Conservation (phyloP, 2,329 filamentous ascomycete species). For the Coniochaeta ligniaria region DNA sequence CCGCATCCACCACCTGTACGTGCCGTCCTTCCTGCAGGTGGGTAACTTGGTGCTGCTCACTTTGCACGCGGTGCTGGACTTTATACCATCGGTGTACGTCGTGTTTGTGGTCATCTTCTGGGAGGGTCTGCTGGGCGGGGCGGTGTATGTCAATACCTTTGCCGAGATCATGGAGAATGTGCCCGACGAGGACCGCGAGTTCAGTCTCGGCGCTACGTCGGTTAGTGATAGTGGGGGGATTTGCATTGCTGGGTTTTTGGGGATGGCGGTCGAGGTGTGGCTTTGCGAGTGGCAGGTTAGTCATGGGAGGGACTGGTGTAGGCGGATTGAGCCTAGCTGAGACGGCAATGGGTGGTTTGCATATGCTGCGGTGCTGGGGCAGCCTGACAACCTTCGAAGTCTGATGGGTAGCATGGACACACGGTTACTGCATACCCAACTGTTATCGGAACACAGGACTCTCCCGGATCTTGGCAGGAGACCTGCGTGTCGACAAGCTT, state of each 20-base stretch:
- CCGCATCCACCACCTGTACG: slow-evolving; percentile 72
- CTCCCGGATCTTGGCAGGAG: too few relatives aligned
- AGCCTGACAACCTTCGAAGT: too few relatives aligned
- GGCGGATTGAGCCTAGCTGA: slow-evolving; percentile 38
- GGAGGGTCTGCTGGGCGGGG: slow-evolving; percentile 85
- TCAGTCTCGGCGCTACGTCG: slow-evolving; percentile 81
- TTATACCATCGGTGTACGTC: slow-evolving; percentile 80
- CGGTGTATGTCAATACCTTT: slow-evolving; percentile 95
- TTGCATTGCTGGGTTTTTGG: slow-evolving; percentile 76
- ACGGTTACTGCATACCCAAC: too few relatives aligned
- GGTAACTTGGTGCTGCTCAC: slow-evolving; percentile 68
- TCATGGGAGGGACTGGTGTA: slow-evolving; percentile 73
- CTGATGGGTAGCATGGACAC: too few relatives aligned
- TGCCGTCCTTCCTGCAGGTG: slow-evolving; percentile 76
- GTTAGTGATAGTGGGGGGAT: slow-evolving; percentile 91
- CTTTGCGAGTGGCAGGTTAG: slow-evolving; percentile 79
- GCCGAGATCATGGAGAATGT: slow-evolving; percentile 87
- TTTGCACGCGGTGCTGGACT: slow-evolving; percentile 69
- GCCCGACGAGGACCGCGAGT: slow-evolving; percentile 72
- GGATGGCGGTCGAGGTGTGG: slow-evolving; percentile 73
- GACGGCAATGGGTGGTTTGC: neutral
- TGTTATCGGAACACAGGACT: too few relatives aligned
- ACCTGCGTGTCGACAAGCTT: too few relatives aligned
- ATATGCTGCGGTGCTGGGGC: too few relatives aligned
- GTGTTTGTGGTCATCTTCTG: slow-evolving; percentile 83